A percentile compares a stretch with the other conserved stretches of the same genome.
phyloP scores from a whole-genome alignment of 495 filamentous ascomycete species.

The Penicillium waksmanii region DNA sequence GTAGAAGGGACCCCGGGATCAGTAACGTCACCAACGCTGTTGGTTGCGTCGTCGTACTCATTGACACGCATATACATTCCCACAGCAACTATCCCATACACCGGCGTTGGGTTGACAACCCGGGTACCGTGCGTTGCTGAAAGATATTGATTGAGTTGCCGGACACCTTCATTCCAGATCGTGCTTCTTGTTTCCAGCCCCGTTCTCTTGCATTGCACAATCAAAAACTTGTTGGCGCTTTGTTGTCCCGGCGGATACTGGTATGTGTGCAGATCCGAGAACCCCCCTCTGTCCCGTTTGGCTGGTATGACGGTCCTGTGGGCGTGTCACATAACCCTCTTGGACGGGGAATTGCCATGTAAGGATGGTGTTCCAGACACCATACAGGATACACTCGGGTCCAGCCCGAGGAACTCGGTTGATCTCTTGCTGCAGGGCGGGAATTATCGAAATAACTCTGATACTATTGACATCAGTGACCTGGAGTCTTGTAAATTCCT shows the following conservation, averaged over 20 bases:
- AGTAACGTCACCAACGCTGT: neutral
- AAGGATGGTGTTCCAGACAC: no score
- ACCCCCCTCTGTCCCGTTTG: slow-evolving; percentile 9
- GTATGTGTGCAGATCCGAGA: slow-evolving; percentile 14
- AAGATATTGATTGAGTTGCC: slow-evolving; percentile 4
- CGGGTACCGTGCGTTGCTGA: neutral
- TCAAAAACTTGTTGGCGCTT: slow-evolving; percentile 6
- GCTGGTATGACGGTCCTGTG: slow-evolving; percentile 17
- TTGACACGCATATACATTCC: neutral
- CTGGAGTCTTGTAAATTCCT: no score
- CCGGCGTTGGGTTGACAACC: neutral
- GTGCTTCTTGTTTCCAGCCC: neutral
- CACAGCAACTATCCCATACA: neutral
- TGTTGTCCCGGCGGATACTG: slow-evolving; percentile 4
- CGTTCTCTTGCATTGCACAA: slow-evolving; percentile 13
- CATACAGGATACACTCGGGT: no score
- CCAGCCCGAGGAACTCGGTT: neutral
- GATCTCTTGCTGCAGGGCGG: no score
- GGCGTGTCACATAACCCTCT: slow-evolving; percentile 16
- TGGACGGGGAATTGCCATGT: slow-evolving; percentile 12
- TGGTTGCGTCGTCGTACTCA: neutral
- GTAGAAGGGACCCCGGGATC: neutral
- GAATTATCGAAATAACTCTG: no score
- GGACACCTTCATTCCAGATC: slow-evolving; percentile 9
- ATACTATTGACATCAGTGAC: no score